These are phyloP conservation scores for Komagataella mondaviorum DNA, from an alignment of 805 yeast species.

Conservation along the genomic window DNA sequence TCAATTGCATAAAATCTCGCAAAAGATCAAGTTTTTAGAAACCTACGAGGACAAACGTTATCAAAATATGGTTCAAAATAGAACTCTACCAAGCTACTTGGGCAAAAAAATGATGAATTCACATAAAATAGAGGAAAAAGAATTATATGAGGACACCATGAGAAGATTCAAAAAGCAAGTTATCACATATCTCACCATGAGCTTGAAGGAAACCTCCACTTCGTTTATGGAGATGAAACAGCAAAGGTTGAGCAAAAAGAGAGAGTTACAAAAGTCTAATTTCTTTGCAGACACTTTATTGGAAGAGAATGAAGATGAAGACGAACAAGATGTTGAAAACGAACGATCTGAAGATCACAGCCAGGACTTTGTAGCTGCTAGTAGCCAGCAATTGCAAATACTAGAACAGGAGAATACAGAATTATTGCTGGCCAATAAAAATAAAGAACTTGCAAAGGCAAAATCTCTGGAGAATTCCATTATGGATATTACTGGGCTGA, in stretches of 20 bases:
- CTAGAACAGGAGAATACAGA: slow-evolving; percentile 48
- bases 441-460: slow-evolving; percentile 47
- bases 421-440: slow-evolving; percentile 34
- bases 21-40: slow-evolving; percentile 34
- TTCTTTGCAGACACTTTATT: slow-evolving; percentile 11
- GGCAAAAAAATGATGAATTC: neutral
- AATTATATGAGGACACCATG: neutral
- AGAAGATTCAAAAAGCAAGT: neutral
- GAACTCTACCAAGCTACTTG: neutral
- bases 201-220: slow-evolving; percentile 27
- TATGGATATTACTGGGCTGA: slow-evolving; percentile 62
- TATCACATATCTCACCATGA: slow-evolving; percentile 25
- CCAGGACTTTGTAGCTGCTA: neutral
- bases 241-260: slow-evolving; percentile 28
- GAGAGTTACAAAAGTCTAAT: slow-evolving; percentile 19
- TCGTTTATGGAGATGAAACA: slow-evolving; percentile 34
- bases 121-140: neutral
- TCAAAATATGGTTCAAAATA: neutral
- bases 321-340: slow-evolving; percentile 1
- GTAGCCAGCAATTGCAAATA: slow-evolving; percentile 37
- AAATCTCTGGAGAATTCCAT: slow-evolving; percentile 47
- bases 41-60: slow-evolving; percentile 35
- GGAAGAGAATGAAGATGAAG: slow-evolving; percentile 10
- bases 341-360: neutral
- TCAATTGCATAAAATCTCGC: slow-evolving; percentile 36